A percentile compares a stretch with the other conserved stretches of the same genome.
These are phyloP conservation scores for Eimeria falciformis DNA, from an alignment of 169 alveolate species.

Conservation along the genomic window DNA sequence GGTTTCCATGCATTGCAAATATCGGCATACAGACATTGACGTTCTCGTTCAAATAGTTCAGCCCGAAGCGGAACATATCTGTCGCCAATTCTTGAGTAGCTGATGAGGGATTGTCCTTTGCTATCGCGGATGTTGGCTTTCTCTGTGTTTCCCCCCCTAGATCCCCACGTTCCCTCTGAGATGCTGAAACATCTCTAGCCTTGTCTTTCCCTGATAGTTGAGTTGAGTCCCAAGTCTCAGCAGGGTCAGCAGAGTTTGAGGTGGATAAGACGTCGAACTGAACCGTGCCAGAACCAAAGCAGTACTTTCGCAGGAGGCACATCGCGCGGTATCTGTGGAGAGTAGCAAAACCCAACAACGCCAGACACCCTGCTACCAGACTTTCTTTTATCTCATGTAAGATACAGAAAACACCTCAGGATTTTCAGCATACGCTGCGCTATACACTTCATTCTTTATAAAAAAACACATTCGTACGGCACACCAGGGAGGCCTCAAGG, in stretches of 20 bases:
- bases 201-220: not conserved
- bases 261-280: slow-evolving; percentile 75
- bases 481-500: too few species aligned
- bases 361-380: too few species aligned
- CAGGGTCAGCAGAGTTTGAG: not conserved
- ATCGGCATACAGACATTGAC: slow-evolving; percentile 81
- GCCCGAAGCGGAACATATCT: slow-evolving; percentile 72
- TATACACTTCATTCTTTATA: too few species aligned
- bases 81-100: not conserved
- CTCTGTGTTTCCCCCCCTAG: too few species aligned
- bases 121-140: slow-evolving; percentile 11
- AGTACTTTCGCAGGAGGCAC: slow-evolving; percentile 76
- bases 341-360: slow-evolving; percentile 13
- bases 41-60: slow-evolving; percentile 87
- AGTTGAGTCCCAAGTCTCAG: not conserved
- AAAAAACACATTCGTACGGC: too few species aligned
- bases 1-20: slow-evolving; percentile 84
- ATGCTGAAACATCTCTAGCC: not conserved
- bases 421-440: too few species aligned
- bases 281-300: slow-evolving; percentile 84
- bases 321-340: slow-evolving; percentile 76
- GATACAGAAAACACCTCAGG: too few species aligned
- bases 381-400: too few species aligned
- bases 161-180: not conserved
- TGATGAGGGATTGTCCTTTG: not conserved